phyloP scores from a whole-genome alignment of 176 grass and related monocot species.

The Oryza meridionalis region DNA sequence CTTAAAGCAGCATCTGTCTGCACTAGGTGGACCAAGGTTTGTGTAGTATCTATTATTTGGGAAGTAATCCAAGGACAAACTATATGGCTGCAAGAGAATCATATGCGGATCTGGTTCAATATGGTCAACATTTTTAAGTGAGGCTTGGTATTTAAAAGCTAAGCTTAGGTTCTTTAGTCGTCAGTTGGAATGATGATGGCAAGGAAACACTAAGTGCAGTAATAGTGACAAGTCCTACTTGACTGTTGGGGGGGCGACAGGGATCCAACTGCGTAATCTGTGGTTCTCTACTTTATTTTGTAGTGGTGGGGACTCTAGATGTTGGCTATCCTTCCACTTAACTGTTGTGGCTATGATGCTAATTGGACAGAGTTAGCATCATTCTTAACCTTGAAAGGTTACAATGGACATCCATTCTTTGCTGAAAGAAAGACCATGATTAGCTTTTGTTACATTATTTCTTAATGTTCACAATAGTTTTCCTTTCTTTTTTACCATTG shows the following conservation, averaged over 20 bases:
- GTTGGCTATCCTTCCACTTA: constrained; percentile 9
- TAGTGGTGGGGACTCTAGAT: constrained; percentile 31
- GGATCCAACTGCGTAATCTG: constrained; percentile 29
- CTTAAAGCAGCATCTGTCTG: not conserved
- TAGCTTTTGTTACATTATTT: constrained; percentile 32
- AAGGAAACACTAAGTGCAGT: constrained; percentile 14
- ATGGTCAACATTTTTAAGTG: constrained; percentile 14
- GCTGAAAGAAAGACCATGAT: constrained; percentile 24
- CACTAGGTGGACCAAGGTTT: constrained; percentile 23
- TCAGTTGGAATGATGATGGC: constrained; percentile 36
- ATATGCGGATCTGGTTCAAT: not conserved
- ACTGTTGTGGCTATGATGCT: constrained; percentile 24
- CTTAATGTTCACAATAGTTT: not conserved
- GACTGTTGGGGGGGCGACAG: constrained; percentile 6
- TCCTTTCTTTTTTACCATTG: constrained; percentile 7
- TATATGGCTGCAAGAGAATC: constrained; percentile 1
- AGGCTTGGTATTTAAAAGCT: constrained; percentile 30
- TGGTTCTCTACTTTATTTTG: constrained; percentile 15
- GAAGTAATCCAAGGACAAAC: not conserved
- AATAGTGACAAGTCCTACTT: constrained; percentile 33
- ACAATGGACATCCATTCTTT: constrained; percentile 1
- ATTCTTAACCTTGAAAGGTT: not conserved
- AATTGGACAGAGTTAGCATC: constrained; percentile 3
- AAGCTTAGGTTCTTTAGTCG: constrained; percentile 24
- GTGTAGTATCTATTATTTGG: constrained; percentile 10